Evolutionary conservation across 2,329 filamentous ascomycete genomes (phyloP), one percentile per base, ranked within the genome.

Genomic region (Cladophialophora chaetospira): DNA sequence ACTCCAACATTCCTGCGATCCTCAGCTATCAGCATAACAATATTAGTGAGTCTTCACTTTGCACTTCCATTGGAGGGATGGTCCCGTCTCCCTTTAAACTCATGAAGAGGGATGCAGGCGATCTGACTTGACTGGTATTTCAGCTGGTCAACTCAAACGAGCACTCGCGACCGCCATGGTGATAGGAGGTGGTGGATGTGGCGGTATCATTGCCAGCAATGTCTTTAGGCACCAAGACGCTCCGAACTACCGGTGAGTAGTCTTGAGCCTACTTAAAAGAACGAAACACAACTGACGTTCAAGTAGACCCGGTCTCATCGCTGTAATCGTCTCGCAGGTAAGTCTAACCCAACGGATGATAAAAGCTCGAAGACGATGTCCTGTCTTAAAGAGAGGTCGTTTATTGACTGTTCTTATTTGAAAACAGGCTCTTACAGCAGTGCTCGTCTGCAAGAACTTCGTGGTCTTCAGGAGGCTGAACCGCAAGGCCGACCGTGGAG

Each of bases 341-440:
- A n/a, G n/a, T n/a, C n/a, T n/a, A n/a, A n/a, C n/a, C n/a, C n/a
- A n/a, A n/a, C n/a, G n/a, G n/a, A n/a, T n/a, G n/a, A n/a, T n/a
- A n/a, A n/a, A n/a, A n/a, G n/a, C n/a, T n/a, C n/a, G n/a, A n/a
- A n/a, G n/a, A n/a, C n/a, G n/a, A n/a, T n/a, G n/a, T n/a, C n/a
- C n/a, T n/a, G n/a, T n/a, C n/a, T n/a, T n/a, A n/a, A n/a, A n/a
- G n/a, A n/a, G n/a, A n/a, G n/a, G n/a, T n/a, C n/a, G n/a, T n/a
- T n/a, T n/a, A n/a, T n/a, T n/a, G n/a, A n/a, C n/a, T n/a, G n/a
- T n/a, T n/a, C n/a, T 45, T 21, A 48, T 54, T 8, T 31, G 29
- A 4, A 23, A 47, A 13, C 83, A 86, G 63, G 72, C 83, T 13
- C 62, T 84, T 53, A 83, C 85, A 55, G 79, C 86, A 55, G 73